These are phyloP conservation scores for Hymenoscyphus occultus DNA, from an alignment of 2,329 filamentous ascomycete species.

Conservation along the genomic window DNA sequence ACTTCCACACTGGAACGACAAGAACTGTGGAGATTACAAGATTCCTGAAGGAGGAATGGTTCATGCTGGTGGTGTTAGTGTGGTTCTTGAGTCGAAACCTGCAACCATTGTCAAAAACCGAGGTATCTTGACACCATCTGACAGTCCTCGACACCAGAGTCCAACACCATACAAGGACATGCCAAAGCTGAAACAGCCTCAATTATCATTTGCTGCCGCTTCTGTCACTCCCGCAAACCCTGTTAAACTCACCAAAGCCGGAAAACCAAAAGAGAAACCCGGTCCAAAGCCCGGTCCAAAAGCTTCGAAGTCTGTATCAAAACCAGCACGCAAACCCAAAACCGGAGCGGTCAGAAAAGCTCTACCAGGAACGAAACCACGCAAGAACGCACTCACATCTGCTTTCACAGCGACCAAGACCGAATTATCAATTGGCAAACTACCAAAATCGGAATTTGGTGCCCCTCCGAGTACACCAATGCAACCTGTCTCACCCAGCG, in stretches of 20 bases:
- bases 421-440: conserved; percentile 15
- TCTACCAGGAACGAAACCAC: conserved; percentile 24
- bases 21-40: conserved; percentile 49
- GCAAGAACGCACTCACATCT: conserved; percentile 28
- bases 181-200: conserved; percentile 50
- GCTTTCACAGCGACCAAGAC: conserved; percentile 31
- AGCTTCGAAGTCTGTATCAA: neutral
- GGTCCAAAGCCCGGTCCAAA: conserved; percentile 24
- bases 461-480: conserved; percentile 24
- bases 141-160: conserved; percentile 51
- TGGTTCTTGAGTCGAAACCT: conserved; percentile 40
- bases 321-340: neutral
- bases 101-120: conserved; percentile 44
- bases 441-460: conserved; percentile 14
- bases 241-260: conserved; percentile 13
- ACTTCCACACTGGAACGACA: conserved; percentile 57
- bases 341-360: conserved; percentile 24
- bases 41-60: conserved; percentile 45
- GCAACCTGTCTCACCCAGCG: conserved; percentile 19
- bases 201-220: conserved; percentile 38
- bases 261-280: conserved; percentile 28
- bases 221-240: conserved; percentile 12
- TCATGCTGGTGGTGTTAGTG: conserved; percentile 40
- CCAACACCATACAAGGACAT: conserved; percentile 24
- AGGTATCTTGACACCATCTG: conserved; percentile 55